Conservation (phyloP, 1,139 yeast genomes). For the Fermentozyma sake region DNA sequence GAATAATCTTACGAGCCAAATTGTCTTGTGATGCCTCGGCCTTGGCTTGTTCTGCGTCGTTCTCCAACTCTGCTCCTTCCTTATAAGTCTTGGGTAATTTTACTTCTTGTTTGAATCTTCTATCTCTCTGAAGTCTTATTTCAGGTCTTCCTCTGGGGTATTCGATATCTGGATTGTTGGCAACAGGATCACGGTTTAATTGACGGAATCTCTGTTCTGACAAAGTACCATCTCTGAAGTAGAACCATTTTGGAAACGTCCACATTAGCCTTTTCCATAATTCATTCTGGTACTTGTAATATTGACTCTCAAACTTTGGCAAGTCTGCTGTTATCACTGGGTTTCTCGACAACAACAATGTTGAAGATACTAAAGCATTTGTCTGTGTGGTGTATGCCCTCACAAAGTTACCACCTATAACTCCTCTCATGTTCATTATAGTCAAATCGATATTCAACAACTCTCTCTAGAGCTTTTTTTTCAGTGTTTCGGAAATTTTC, state of each 20-base stretch:
- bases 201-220: conserved; percentile 78
- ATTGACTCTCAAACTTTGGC: conserved; percentile 67
- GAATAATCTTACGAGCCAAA: conserved; percentile 64
- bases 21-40: conserved; percentile 38
- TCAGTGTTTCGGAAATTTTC: conserved; percentile 7
- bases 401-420: conserved; percentile 6
- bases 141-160: conserved; percentile 85
- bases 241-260: conserved; percentile 94
- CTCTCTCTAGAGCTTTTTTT: conserved; percentile 4
- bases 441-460: no score
- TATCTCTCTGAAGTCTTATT: conserved; percentile 81
- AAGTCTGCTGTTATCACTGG: conserved; percentile 83
- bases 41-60: conserved; percentile 7
- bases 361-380: conserved; percentile 14
- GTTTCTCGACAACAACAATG: conserved; percentile 68
- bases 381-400: conserved; percentile 10
- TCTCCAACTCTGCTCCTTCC: conserved; percentile 27
- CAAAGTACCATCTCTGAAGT: conserved; percentile 85
- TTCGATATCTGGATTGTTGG: conserved; percentile 69
- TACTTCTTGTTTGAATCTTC: conserved; percentile 75
- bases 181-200: conserved; percentile 72
- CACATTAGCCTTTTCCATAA: conserved; percentile 90
- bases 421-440: conserved; percentile 12
- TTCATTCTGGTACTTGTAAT: conserved; percentile 79
- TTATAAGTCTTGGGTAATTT: conserved; percentile 58